These are phyloP conservation scores for Tolypocladium pustulatum DNA, from an alignment of 2,329 filamentous ascomycete genomes.

Conservation along the genomic window DNA sequence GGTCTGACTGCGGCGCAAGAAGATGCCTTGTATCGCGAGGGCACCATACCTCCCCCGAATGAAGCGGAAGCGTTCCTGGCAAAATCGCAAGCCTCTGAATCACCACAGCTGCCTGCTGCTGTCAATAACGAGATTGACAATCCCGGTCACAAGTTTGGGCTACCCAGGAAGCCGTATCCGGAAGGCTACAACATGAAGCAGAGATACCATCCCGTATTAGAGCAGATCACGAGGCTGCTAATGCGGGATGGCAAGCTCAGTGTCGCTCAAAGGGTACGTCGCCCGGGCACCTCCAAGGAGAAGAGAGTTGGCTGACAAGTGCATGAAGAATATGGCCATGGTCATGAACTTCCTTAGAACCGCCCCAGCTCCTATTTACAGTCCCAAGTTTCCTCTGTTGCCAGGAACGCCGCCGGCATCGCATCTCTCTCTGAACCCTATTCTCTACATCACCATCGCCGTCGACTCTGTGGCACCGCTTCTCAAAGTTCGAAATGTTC, in stretches of 20 bases:
- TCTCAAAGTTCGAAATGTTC: slow-evolving; percentile 64
- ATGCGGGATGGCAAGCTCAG: slow-evolving; percentile 90
- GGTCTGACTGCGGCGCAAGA: slow-evolving; percentile 32
- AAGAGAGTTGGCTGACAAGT: slow-evolving; percentile 5
- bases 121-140: slow-evolving; percentile 15
- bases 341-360: slow-evolving; percentile 81
- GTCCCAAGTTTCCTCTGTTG: slow-evolving; percentile 59
- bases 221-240: slow-evolving; percentile 80
- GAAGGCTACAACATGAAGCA: slow-evolving; percentile 56
- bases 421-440: slow-evolving; percentile 79
- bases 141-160: slow-evolving; percentile 65
- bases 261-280: slow-evolving; percentile 71
- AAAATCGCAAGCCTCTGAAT: slow-evolving; percentile 9
- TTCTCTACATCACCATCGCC: slow-evolving; percentile 79
- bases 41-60: slow-evolving; percentile 25
- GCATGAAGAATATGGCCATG: slow-evolving; percentile 64
- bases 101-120: slow-evolving; percentile 5
- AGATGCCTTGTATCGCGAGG: slow-evolving; percentile 30
- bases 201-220: slow-evolving; percentile 75
- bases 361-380: slow-evolving; percentile 65
- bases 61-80: slow-evolving; percentile 21
- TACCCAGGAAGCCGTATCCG: slow-evolving; percentile 58
- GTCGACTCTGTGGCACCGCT: slow-evolving; percentile 90
- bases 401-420: slow-evolving; percentile 66
- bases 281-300: neutral